phyloP scores from a whole-genome alignment of 805 yeast genomes.

The Starmerella bombi region DNA sequence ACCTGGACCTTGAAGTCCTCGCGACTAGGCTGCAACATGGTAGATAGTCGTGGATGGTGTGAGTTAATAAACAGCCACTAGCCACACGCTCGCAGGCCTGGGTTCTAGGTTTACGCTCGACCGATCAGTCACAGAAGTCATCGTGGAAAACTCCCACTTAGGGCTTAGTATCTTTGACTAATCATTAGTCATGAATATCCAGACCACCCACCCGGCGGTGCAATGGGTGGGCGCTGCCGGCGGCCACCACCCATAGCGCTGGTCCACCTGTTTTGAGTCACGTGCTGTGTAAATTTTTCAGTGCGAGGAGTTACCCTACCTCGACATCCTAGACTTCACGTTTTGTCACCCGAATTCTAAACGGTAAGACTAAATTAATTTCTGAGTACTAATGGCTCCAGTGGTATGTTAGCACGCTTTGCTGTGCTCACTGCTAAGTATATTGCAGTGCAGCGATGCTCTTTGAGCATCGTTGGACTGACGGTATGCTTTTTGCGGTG shows the following conservation, averaged over 20 bases:
- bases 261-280: too few species aligned
- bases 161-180: conserved; percentile 1
- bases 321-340: neutral
- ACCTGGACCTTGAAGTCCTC: conserved; percentile 33
- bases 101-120: neutral
- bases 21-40: conserved; percentile 38
- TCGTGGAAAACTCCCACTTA: neutral
- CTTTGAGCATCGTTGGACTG: neutral
- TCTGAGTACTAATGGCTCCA: conserved; percentile 63
- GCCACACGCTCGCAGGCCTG: too few species aligned
- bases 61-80: too few species aligned
- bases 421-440: conserved; percentile 27
- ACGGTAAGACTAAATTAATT: conserved; percentile 7
- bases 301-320: neutral
- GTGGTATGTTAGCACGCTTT: conserved; percentile 56
- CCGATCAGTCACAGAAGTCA: neutral
- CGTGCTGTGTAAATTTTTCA: conserved; percentile 5
- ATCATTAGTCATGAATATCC: neutral
- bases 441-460: neutral
- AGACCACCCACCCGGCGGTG: neutral
- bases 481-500: conserved; percentile 17
- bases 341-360: conserved; percentile 1
- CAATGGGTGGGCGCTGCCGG: too few species aligned
- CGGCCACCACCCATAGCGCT: too few species aligned
- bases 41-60: neutral